Evolutionary conservation across 2,329 filamentous ascomycete species (phyloP).

Genomic region (Fusarium anguioides): DNA sequence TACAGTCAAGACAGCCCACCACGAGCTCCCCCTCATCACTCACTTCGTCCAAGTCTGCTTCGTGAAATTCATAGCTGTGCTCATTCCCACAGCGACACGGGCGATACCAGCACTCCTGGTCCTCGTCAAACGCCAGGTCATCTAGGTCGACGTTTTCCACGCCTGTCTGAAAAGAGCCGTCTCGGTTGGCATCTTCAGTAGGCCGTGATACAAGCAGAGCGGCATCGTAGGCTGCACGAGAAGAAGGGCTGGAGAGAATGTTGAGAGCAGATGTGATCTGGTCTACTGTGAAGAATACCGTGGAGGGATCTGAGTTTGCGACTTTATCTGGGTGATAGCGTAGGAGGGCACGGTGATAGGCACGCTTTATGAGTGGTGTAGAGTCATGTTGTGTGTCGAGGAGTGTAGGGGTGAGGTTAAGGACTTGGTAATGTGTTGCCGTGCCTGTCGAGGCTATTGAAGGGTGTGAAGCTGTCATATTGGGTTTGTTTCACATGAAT

Average conservation of each 20-base stretch:
- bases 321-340: slow-evolving; percentile 74
- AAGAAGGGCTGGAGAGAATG: slow-evolving; percentile 62
- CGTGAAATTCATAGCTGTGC: slow-evolving; percentile 68
- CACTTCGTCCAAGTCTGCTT: slow-evolving; percentile 69
- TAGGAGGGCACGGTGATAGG: slow-evolving; percentile 73
- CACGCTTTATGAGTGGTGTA: slow-evolving; percentile 65
- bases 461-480: slow-evolving; percentile 21
- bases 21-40: slow-evolving; percentile 69
- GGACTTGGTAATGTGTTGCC: slow-evolving; percentile 70
- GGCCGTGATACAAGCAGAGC: slow-evolving; percentile 55
- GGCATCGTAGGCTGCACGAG: slow-evolving; percentile 66
- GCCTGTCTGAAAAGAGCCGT: slow-evolving; percentile 63
- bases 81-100: slow-evolving; percentile 73
- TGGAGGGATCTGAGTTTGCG: slow-evolving; percentile 17
- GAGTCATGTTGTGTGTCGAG: slow-evolving; percentile 58
- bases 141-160: slow-evolving; percentile 74
- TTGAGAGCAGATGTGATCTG: slow-evolving; percentile 71
- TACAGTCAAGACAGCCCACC: slow-evolving; percentile 74
- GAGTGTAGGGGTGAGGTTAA: slow-evolving; percentile 63
- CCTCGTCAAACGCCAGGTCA: slow-evolving; percentile 67
- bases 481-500: background rate
- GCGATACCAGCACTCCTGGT: slow-evolving; percentile 62
- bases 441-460: slow-evolving; percentile 24
- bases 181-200: slow-evolving; percentile 22
- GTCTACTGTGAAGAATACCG: slow-evolving; percentile 69